Percentiles rank a stretch among this genome's conserved stretches.
Conservation (phyloP, 2,329 filamentous ascomycete genomes). For the Lecanicillium sp. region DNA sequence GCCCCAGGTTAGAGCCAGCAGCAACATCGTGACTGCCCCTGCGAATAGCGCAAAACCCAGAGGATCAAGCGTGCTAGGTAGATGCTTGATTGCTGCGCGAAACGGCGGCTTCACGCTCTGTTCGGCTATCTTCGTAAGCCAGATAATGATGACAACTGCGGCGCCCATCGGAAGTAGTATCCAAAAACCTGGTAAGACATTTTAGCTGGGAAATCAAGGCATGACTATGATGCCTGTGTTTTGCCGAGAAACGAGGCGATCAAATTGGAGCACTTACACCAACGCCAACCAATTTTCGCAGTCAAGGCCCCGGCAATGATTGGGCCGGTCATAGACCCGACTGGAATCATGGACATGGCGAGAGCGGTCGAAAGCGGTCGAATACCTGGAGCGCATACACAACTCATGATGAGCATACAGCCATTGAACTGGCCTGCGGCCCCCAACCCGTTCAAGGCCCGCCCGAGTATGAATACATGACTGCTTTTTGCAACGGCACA, state of each 20-base stretch:
- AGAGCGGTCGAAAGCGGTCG: constrained; percentile 2
- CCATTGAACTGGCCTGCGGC: constrained; percentile 7
- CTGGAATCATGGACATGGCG: constrained; percentile 4
- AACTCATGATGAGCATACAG: constrained; percentile 4
- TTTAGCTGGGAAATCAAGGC: background rate
- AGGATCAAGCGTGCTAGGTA: constrained; percentile 18
- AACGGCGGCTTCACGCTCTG: constrained; percentile 1
- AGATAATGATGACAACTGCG: background rate
- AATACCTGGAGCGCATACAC: background rate
- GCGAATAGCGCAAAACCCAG: constrained; percentile 36
- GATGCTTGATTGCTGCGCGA: background rate
- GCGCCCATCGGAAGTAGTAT: constrained; percentile 5
- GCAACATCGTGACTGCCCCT: constrained; percentile 33
- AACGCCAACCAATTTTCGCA: constrained; percentile 6
- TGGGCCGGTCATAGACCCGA: constrained; percentile 7
- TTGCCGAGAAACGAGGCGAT: too few species aligned
- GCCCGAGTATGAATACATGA: constrained; percentile 5
- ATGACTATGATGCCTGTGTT: too few species aligned
- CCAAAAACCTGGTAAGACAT: constrained; percentile 4
- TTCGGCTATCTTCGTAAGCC: background rate
- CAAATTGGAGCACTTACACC: constrained; percentile 4
- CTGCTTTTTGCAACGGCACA: constrained; percentile 3
- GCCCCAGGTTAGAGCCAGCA: constrained; percentile 32
- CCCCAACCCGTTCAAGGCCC: constrained; percentile 5
- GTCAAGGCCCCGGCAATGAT: constrained; percentile 7